Base-by-base conservation (phyloP, 2,329 filamentous ascomycete genomes). In the Thielaviopsis euricoi region DNA sequence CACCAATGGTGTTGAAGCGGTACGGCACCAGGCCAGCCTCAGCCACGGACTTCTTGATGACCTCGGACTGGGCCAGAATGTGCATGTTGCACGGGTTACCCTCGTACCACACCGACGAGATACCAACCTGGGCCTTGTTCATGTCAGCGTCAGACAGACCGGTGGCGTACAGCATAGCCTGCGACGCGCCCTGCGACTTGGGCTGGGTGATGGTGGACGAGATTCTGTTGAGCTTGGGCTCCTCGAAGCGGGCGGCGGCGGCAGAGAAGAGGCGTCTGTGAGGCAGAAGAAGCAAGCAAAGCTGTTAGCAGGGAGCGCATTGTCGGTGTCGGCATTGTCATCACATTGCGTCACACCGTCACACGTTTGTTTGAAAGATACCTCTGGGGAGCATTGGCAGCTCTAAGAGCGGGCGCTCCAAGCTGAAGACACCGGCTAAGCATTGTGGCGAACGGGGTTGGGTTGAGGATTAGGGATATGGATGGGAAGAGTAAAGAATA, bases 51-150 rank as follows among this genome's bases (percentile, higher is more conserved):
- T 80, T 71, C 66, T 73, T 75, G 63, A 95, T 86, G 63, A 85
- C 75, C 70, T 85, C 78, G 68, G 87, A 95, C 61, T 98, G 81
- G 67, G 94, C 87, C 71, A 98, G 78, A 62, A 98, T 76, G 72
- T 98, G 93, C 91, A 96, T 98, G 75, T 98, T 98, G 78, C 93
- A 98, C 25, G 93, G 93, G 74, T 98, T 98, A 59, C 93, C 93
- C 65, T 89, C 86, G 74, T 91, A 96, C 93, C 93, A 98, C 61
- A 97, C 90, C 6, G 90, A 96, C 49, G 91, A 95, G 69, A 98
- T 97, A 64, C 93, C 93, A 65, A 98, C 85, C 76, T 98, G 94
- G 25, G 93, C 86, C 76, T 97, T 98, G 75, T 86, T 85, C 84
- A 97, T 87, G 71, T 95, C 90, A 58, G 79, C 78, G 67, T 95